phyloP scores from a whole-genome alignment of 2,329 filamentous ascomycete species.

The Colletotrichum acutatum region DNA sequence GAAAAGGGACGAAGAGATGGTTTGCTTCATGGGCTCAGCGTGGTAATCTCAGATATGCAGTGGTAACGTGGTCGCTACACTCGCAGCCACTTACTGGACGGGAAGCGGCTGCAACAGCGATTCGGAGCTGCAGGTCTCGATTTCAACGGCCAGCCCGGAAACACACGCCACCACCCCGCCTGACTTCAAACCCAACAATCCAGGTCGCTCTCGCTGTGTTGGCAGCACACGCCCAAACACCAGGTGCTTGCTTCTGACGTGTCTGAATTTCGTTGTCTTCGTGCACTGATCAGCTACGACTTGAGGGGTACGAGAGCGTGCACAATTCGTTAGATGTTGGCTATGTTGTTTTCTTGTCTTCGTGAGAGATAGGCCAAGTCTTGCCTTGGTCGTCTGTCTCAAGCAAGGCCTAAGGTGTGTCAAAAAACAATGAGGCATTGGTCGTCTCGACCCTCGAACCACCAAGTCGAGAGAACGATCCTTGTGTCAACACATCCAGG shows the following conservation, averaged over 20 bases:
- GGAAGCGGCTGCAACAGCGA: conserved; percentile 33
- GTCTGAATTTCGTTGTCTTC: conserved; percentile 16
- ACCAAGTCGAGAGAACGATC: neutral
- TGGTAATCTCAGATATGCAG: conserved; percentile 3
- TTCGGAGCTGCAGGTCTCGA: conserved; percentile 37
- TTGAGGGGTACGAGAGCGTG: neutral
- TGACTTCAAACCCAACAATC: neutral
- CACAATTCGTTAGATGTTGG: neutral
- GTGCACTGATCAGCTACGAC: neutral
- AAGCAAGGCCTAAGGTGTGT: neutral
- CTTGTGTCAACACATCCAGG: neutral
- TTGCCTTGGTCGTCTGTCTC: neutral
- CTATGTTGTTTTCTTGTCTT: neutral
- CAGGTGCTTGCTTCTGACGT: conserved; percentile 32
- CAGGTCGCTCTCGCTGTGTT: neutral
- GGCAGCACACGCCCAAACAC: conserved; percentile 26
- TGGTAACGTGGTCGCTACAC: conserved; percentile 9
- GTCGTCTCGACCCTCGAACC: neutral
- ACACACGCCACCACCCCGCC: conserved; percentile 32
- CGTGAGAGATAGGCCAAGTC: neutral
- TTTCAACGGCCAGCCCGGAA: conserved; percentile 25
- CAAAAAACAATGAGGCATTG: neutral
- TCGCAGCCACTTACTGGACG: conserved; percentile 14
- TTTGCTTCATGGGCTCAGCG: conserved; percentile 1
- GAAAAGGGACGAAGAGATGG: neutral